Conservation (phyloP, 306 rosid species). For the Sphenostylis stenocarpa region DNA sequence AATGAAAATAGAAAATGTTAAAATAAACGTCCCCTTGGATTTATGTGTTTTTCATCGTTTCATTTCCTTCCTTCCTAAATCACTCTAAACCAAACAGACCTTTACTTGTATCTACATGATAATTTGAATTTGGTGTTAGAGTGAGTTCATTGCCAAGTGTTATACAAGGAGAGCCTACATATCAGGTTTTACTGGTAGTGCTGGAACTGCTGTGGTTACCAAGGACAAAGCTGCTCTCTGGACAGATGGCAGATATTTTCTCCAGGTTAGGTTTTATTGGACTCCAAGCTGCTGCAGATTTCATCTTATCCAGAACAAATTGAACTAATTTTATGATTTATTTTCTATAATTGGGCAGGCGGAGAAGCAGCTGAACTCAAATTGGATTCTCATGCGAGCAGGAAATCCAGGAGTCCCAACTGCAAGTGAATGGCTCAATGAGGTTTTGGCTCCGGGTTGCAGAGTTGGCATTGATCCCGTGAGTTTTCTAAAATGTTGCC, state of each 20-base stretch:
- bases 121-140: slow-evolving; percentile 43
- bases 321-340: neutral
- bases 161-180: slow-evolving; percentile 78
- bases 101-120: neutral
- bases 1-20: no score
- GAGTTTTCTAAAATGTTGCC: slow-evolving; percentile 40
- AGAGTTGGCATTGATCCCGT: slow-evolving; percentile 98
- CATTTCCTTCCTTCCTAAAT: no score
- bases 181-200: slow-evolving; percentile 90
- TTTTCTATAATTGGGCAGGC: slow-evolving; percentile 50
- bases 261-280: slow-evolving; percentile 56
- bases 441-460: slow-evolving; percentile 80
- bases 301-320: neutral
- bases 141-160: slow-evolving; percentile 96
- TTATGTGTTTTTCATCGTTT: no score
- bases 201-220: slow-evolving; percentile 92
- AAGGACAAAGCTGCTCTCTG: slow-evolving; percentile 93
- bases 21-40: no score
- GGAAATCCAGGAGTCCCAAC: slow-evolving; percentile 88
- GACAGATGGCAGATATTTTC: slow-evolving; percentile 99
- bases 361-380: slow-evolving; percentile 81
- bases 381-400: slow-evolving; percentile 96
- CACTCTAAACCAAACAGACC: no score
- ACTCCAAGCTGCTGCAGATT: neutral
- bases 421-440: slow-evolving; percentile 85